These are phyloP conservation scores for Coprinopsis sp. DNA, from an alignment of 768 basidiomycete species.

Conservation along the genomic window DNA sequence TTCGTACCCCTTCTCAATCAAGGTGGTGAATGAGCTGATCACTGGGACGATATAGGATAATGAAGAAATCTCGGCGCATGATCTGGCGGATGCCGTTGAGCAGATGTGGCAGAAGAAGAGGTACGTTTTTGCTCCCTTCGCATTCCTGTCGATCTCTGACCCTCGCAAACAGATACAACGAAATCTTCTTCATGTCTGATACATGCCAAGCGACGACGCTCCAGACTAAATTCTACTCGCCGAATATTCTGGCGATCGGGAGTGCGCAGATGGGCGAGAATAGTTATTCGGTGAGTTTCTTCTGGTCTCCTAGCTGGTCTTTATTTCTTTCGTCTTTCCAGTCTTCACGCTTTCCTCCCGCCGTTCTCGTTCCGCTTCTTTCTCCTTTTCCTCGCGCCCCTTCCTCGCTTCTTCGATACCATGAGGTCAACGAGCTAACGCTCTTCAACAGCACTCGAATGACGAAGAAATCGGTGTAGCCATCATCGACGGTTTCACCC, in stretches of 20 bases:
- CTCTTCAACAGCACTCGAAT: constrained; percentile 91
- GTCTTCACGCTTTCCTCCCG: no score
- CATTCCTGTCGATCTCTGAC: background rate
- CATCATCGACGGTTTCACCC: constrained; percentile 93
- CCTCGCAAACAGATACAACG: constrained; percentile 65
- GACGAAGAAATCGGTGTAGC: constrained; percentile 94
- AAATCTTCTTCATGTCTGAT: constrained; percentile 97
- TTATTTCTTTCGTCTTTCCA: no score
- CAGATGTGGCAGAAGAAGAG: constrained; percentile 98
- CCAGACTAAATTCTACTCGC: constrained; percentile 91
- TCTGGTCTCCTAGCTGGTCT: no score
- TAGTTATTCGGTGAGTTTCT: constrained; percentile 77
- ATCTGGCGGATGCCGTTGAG: constrained; percentile 96
- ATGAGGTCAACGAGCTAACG: no score
- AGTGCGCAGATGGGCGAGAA: constrained; percentile 81
- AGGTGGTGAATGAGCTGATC: no score
- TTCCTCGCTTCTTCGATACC: no score
- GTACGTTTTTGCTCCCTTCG: constrained; percentile 33
- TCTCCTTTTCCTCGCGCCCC: no score
- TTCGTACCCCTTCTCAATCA: no score
- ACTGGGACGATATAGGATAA: no score
- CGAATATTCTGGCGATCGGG: constrained; percentile 89
- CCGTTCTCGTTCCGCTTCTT: no score
- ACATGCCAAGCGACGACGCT: constrained; percentile 97
- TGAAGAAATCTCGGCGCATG: constrained; percentile 95